Evolutionary conservation across 2,329 filamentous ascomycete genomes (phyloP), one percentile per base, ranked within the genome.

Genomic region (Fusarium buxicola): DNA sequence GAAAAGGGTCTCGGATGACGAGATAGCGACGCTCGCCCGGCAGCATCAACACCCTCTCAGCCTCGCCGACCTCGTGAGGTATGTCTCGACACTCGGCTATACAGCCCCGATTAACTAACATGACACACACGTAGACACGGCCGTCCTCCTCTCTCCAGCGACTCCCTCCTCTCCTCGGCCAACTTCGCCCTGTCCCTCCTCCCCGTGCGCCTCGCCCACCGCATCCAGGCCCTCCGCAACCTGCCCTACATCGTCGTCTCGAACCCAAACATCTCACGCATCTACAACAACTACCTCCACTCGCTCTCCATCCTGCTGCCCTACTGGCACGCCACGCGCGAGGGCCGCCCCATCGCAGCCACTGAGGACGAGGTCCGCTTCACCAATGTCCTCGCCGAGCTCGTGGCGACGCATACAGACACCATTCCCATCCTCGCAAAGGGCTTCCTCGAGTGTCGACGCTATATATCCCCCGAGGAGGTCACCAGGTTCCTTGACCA

Each of bases 241-340:
- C 86, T 99, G 8, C 95, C 95, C 0, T 99, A 94, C 77, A 98
- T 99, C 65, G 94, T 99, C 52, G 95, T 99, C 24, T 94, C 94
- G n/a, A 98, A 99, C 74, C 92, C 93, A 1, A 92, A 97, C 74
- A 93, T 99, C 68, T 91, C 90, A 24, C 89, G 90, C 71, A 99
- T 99, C 65, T 97, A 98, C 82, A 89, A 92, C 77, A 98, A 97
- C 78, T 99, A 99, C 76, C 83, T 96, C 39, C 94, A 97, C 77
- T 97, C 93, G 3, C 82, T 99, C 16, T 94, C 92, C 3, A 96
- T 93, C 1, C 84, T 99, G 13, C 85, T 98, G 5, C 94, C 94
- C 6, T 97, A 94, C 80, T 77, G 76, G 71, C 75, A 77, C 72
- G 88, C 90, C 28, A 84, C 75, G 7, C 68, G 68, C 38, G 65